Evolutionary conservation across 352 stramenopile genomes (phyloP), one percentile per base, ranked within the genome.

Genomic region (Phytophthora boehmeriae): DNA sequence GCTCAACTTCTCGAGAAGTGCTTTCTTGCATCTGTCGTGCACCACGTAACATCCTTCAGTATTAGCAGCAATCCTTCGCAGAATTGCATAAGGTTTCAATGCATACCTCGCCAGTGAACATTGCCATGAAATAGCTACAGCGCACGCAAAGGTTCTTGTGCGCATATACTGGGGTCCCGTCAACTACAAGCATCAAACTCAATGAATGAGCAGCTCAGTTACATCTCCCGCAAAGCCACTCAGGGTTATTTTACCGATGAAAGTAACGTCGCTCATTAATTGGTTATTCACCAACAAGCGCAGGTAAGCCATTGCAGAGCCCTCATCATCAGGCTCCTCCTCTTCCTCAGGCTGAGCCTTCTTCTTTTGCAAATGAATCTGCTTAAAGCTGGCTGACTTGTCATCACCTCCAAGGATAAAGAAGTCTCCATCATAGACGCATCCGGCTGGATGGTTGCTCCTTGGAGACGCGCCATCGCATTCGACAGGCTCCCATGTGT

Each of bases 401-500:
- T 98, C 92, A 63, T 99, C 98, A 2, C 93, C 93, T 36, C 89
- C 88, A 49, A 96, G 98, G 17, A 99, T 78, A 63, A 97, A 94
- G 25, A 99, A 80, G 8, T 77, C 90, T 52, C 87, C 79, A 49
- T 98, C 89, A 66, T 98, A 86, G 16, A 98, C 83, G 20, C 90
- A 94, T 3, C 84, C 97, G 22, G 74, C 93, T 98, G 67, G 98
- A 98, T 32, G 93, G 78, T 73, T 97, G 87, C 2, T 92, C 87
- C 22, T 65, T 0, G 93, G 93, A n/a, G 85, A 66, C 14, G 71
- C 60, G 6, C 84, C 86, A n/a, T 88, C 75, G 42, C 75, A 92
- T 35, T 75, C 65, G 39, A 95, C 73, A 2, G 63, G 45, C 45
- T 80, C 70, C 86, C 86, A 95, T 19, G 71, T 66, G 54, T 86